Conservation (phyloP, 768 basidiomycete species). For the Suillus placidus region DNA sequence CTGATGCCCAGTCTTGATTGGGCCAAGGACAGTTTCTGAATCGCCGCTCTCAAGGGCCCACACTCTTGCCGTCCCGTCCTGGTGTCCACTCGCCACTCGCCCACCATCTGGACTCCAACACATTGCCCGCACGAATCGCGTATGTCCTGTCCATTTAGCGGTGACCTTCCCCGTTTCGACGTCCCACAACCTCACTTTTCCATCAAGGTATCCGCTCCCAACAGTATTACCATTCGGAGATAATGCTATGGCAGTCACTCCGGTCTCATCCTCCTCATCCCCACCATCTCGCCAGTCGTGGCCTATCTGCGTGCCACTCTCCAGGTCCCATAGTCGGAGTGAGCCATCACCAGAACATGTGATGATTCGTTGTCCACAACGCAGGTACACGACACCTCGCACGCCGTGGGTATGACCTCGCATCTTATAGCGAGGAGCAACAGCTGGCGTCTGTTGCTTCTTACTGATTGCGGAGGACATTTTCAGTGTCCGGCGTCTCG, state of each 20-base stretch:
- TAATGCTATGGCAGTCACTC: not conserved
- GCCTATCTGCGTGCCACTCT: not conserved
- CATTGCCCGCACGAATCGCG: not conserved
- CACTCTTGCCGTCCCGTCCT: not conserved
- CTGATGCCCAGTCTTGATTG: not conserved
- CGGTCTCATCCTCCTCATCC: not conserved
- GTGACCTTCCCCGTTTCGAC: not conserved
- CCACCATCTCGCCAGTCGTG: not conserved
- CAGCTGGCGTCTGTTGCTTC: not conserved
- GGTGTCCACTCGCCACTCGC: not conserved
- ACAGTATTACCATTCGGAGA: not conserved
- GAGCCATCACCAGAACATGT: slow-evolving; percentile 1
- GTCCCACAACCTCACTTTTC: not conserved
- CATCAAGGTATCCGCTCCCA: not conserved
- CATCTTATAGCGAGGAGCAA: not conserved
- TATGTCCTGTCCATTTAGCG: not conserved
- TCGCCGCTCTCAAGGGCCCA: not conserved
- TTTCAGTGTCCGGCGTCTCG: not conserved
- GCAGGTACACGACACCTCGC: not conserved
- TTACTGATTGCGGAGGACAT: not conserved
- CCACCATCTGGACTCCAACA: not conserved
- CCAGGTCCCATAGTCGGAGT: not conserved
- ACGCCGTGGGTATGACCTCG: not conserved
- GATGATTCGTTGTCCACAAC: not conserved
- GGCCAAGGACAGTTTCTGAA: not conserved